Evolutionary conservation across 2,329 filamentous ascomycete genomes (phyloP).

Genomic region (Cryoendolithus antarcticus): DNA sequence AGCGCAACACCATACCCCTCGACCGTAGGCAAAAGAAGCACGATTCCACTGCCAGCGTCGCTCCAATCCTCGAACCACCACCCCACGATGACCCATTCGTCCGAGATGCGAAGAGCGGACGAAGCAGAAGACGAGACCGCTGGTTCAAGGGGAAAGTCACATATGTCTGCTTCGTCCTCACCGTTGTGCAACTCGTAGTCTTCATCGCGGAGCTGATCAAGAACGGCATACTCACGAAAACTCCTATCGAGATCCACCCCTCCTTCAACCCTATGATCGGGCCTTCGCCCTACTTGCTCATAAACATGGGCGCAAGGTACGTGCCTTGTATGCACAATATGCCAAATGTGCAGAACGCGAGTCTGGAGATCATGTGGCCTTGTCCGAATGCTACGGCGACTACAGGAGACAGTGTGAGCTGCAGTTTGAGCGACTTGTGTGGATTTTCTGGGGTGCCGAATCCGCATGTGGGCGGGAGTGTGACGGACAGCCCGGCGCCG

Average conservation of each 20-base stretch:
- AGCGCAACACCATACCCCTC: conserved; percentile 37
- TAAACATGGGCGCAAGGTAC: conserved; percentile 93
- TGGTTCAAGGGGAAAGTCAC: conserved; percentile 51
- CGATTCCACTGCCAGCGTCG: conserved; percentile 24
- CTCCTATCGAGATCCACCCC: conserved; percentile 66
- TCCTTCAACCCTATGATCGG: conserved; percentile 96
- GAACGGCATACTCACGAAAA: conserved; percentile 67
- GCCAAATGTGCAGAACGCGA: conserved; percentile 40
- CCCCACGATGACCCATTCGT: conserved; percentile 27
- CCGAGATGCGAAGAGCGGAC: conserved; percentile 20
- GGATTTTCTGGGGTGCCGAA: conserved; percentile 68
- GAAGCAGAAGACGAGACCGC: conserved; percentile 26
- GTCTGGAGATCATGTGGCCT: conserved; percentile 50
- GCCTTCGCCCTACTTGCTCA: conserved; percentile 76
- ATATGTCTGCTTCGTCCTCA: conserved; percentile 73
- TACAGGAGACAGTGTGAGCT: conserved; percentile 44
- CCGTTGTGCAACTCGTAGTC: conserved; percentile 63
- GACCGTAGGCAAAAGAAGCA: conserved; percentile 26
- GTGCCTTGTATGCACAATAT: conserved; percentile 90
- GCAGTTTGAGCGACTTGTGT: conserved; percentile 68
- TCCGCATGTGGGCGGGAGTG: conserved; percentile 37
- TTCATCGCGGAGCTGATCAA: conserved; percentile 82
- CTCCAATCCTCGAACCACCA: conserved; percentile 25
- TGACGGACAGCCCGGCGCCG: conserved; percentile 51
- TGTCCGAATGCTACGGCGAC: conserved; percentile 66